Conservation (phyloP, 441 rosid species). For the Viola pubescens region DNA sequence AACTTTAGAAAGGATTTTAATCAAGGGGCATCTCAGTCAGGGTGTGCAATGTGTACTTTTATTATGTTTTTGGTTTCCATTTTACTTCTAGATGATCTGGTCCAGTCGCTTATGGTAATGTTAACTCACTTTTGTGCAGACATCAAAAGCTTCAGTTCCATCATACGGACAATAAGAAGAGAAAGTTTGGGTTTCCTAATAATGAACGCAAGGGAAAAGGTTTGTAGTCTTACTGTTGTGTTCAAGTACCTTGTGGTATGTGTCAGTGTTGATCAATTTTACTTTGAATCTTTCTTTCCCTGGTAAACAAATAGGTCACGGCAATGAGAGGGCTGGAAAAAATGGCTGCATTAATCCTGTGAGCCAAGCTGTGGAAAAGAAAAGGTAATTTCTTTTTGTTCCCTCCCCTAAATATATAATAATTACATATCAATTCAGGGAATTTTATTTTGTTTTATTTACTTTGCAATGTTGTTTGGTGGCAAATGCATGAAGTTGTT, state of each 20-base stretch:
- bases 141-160: slow-evolving; percentile 47
- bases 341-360: slow-evolving; percentile 20
- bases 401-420: neutral
- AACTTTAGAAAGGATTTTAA: slow-evolving; percentile 29
- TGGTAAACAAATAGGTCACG: slow-evolving; percentile 28
- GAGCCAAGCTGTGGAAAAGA: slow-evolving; percentile 31
- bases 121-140: slow-evolving; percentile 31
- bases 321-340: slow-evolving; percentile 30
- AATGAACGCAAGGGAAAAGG: slow-evolving; percentile 47
- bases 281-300: neutral
- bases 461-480: neutral
- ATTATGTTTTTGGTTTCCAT: slow-evolving; percentile 8
- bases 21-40: slow-evolving; percentile 31
- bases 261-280: neutral
- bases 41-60: slow-evolving; percentile 29
- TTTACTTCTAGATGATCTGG: slow-evolving; percentile 10
- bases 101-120: slow-evolving; percentile 11
- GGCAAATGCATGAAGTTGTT: neutral
- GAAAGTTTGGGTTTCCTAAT: slow-evolving; percentile 36
- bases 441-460: neutral
- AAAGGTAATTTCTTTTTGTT: slow-evolving; percentile 40
- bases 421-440: neutral
- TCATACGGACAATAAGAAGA: slow-evolving; percentile 35
- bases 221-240: slow-evolving; percentile 16
- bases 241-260: neutral